phyloP scores from a whole-genome alignment of 768 basidiomycete genomes.

The Trametes villosa region DNA sequence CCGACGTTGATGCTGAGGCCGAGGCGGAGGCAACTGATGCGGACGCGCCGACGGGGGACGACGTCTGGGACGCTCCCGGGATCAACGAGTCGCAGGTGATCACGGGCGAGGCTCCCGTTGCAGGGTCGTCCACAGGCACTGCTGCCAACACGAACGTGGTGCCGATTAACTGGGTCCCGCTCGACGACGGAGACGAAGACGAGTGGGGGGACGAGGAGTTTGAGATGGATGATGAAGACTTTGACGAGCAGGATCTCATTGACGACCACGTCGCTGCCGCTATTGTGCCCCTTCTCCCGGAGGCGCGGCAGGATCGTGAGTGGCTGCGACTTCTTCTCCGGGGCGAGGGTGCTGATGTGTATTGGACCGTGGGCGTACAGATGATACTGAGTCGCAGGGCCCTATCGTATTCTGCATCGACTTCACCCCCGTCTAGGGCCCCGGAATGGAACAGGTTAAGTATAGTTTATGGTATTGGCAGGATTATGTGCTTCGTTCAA shows the following conservation, averaged over 20 bases:
- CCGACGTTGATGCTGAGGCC: not conserved
- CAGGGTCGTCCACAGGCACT: not conserved
- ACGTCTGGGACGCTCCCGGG: not conserved
- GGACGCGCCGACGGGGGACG: not conserved
- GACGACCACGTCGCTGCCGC: not conserved
- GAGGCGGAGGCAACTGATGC: not conserved
- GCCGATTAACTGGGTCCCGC: not conserved
- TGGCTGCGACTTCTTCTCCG: not conserved
- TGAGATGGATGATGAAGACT: not conserved
- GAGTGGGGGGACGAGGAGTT: constrained; percentile 6
- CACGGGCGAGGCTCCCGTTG: not conserved
- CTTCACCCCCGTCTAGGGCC: constrained; percentile 15
- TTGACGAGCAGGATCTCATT: not conserved
- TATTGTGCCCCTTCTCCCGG: not conserved
- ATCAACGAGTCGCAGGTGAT: not conserved
- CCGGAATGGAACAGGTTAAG: not conserved
- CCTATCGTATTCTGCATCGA: constrained; percentile 22
- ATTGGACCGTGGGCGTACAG: not conserved
- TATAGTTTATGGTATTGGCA: no score
- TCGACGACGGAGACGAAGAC: constrained; percentile 4
- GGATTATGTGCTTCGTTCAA: not conserved
- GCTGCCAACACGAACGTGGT: not conserved
- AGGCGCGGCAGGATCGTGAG: not conserved
- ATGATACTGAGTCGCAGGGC: not conserved
- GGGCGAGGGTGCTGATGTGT: not conserved